Percentiles rank a stretch among this genome's conserved stretches.
These are phyloP conservation scores for Adansonia gregorii DNA, from an alignment of 441 rosid species.

Conservation along the genomic window DNA sequence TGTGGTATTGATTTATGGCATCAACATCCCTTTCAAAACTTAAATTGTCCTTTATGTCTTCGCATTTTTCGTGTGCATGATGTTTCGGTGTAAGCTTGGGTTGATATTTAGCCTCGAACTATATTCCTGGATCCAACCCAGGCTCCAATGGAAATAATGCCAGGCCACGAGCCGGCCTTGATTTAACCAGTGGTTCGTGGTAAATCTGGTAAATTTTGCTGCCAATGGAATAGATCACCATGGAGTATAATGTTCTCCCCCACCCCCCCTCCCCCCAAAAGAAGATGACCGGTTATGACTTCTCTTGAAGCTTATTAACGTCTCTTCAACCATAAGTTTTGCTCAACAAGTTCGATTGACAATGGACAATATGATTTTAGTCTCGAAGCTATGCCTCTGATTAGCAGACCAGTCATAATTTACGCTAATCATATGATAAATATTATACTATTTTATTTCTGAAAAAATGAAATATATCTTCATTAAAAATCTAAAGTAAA, in stretches of 20 bases:
- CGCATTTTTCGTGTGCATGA: neutral
- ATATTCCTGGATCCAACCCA: neutral
- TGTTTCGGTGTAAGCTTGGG: neutral
- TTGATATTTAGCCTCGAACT: neutral
- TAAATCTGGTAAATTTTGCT: neutral
- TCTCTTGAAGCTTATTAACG: neutral
- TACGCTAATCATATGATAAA: neutral
- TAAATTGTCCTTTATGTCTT: neutral
- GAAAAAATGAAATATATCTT: neutral
- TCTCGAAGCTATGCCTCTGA: neutral
- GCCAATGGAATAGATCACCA: neutral
- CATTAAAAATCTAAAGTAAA: neutral
- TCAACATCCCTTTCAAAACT: neutral
- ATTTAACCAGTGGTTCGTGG: no score
- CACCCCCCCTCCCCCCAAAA: no score
- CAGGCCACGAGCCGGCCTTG: neutral
- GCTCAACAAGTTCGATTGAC: neutral
- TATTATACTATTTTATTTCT: neutral
- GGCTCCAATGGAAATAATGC: neutral
- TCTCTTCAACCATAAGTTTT: neutral
- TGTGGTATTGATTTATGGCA: neutral
- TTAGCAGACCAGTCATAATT: neutral
- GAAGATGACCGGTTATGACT: neutral
- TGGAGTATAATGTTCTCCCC: neutral
- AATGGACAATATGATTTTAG: neutral